Percentiles rank a stretch among this genome's conserved stretches.
phyloP scores from a whole-genome alignment of 73 alveolate genomes.

The Tetrahymena thermophila region DNA sequence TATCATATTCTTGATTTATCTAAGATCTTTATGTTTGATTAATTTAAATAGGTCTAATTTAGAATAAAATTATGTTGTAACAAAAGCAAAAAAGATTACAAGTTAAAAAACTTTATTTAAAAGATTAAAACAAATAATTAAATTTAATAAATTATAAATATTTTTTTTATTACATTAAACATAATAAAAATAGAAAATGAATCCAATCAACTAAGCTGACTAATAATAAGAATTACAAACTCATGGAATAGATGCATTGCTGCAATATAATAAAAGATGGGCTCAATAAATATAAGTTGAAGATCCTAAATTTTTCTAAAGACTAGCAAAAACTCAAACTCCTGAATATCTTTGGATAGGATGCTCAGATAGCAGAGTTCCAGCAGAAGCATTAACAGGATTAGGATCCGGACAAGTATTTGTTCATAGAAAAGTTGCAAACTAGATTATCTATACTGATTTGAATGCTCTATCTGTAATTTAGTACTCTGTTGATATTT shows the following conservation, averaged over 20 bases:
- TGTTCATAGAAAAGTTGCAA: slow-evolving; percentile 39
- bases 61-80: too few species aligned
- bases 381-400: slow-evolving; percentile 32
- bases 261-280: background rate
- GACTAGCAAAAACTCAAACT: background rate
- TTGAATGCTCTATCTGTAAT: slow-evolving; percentile 25
- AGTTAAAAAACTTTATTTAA: too few species aligned
- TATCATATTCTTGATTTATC: too few species aligned
- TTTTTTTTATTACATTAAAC: too few species aligned
- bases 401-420: slow-evolving; percentile 35
- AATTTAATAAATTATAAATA: too few species aligned
- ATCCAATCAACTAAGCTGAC: too few species aligned
- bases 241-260: background rate
- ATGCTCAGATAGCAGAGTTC: slow-evolving; percentile 46
- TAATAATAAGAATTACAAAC: background rate
- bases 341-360: slow-evolving; percentile 38
- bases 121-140: too few species aligned
- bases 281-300: background rate
- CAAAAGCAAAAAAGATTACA: too few species aligned
- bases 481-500: slow-evolving; percentile 32
- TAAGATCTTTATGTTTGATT: too few species aligned
- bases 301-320: slow-evolving; percentile 8
- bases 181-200: too few species aligned
- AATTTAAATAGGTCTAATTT: too few species aligned
- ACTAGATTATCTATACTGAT: slow-evolving; percentile 27